phyloP scores from a whole-genome alignment of 1,139 yeast species.

The Sugiyamaella sp. region DNA sequence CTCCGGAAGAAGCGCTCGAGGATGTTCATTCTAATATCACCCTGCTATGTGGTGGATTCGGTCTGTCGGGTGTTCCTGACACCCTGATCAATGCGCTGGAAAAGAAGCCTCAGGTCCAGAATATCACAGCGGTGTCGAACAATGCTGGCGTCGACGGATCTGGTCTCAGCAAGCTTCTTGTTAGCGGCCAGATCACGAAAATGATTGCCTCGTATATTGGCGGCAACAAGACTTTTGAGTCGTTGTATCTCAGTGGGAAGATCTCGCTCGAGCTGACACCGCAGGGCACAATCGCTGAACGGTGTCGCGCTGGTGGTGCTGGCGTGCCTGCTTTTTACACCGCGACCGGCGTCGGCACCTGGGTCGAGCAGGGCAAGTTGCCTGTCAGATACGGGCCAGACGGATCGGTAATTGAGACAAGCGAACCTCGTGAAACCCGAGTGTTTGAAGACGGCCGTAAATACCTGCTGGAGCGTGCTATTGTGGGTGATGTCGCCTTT shows the following conservation, averaged over 20 bases:
- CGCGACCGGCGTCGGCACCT: constrained; percentile 55
- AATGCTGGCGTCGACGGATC: constrained; percentile 54
- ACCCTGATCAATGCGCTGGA: constrained; percentile 49
- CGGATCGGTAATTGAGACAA: constrained; percentile 44
- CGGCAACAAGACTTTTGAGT: constrained; percentile 50
- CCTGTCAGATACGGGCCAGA: constrained; percentile 47
- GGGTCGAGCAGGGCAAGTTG: constrained; percentile 54
- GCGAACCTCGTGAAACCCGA: constrained; percentile 49
- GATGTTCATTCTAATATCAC: constrained; percentile 43
- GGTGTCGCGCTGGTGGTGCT: constrained; percentile 54
- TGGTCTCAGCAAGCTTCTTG: constrained; percentile 50
- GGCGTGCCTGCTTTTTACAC: constrained; percentile 56
- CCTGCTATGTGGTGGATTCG: constrained; percentile 54
- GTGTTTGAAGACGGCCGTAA: constrained; percentile 48
- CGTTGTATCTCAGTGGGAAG: constrained; percentile 48
- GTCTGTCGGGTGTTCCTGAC: constrained; percentile 53
- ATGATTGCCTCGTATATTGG: constrained; percentile 55
- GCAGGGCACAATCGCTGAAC: constrained; percentile 56
- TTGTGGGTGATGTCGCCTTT: constrained; percentile 52
- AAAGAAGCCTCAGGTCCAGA: constrained; percentile 41
- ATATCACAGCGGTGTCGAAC: constrained; percentile 53
- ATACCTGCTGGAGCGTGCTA: constrained; percentile 50
- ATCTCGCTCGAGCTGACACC: constrained; percentile 54
- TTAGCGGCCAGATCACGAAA: constrained; percentile 50
- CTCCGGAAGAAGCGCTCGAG: constrained; percentile 28